Evolutionary conservation across 257 asterid species (phyloP), one percentile per base, ranked within the genome.

Genomic region (Euphrasia confusa): DNA sequence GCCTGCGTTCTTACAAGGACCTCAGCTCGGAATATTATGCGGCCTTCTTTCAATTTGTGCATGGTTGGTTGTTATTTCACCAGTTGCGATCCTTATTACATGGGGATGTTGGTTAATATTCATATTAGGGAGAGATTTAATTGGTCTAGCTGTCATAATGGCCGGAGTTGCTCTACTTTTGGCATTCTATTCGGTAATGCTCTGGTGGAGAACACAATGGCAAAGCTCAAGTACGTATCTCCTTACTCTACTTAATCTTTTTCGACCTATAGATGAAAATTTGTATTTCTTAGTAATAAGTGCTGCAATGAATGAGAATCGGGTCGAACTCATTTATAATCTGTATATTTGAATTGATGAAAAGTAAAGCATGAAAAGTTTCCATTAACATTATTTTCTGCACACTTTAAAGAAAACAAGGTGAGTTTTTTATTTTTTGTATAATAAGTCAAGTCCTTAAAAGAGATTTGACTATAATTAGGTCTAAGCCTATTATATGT

Each of bases 171-270:
- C 97, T 75, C 84, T 93, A 48, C 87, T 93, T 45, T 72, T 93
- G 80, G 95, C 99, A 28, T 93, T 93, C 81, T 93, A 93, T 66
- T 84, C 97, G 2, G 79, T 93, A 63, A 93, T 93, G 97, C 96
- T 93, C 71, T 93, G 99, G 99, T 93, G 97, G 99, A 89, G 99
- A 78, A 93, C 99, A 55, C 99, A 89, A 62, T 93, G 99, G 99
- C 99, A 93, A 84, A 93, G 99, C 86, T 93, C 99, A 79, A 93
- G 99, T 93, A 85, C 50, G 99, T 78, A 66, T 58, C 27, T 40
- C 1, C 68, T 40, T 63, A 50, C 37, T 66, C 30, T 63, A 54
- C 64, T 54, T 61, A 21, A 60, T 53, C 48, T 70, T 50, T 63
- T 61, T 33, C 10, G 60, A 59, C 47, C 40, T 28, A 9, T 15